Base-by-base conservation (phyloP, 805 yeast species). In the Candida sanyiensis region DNA sequence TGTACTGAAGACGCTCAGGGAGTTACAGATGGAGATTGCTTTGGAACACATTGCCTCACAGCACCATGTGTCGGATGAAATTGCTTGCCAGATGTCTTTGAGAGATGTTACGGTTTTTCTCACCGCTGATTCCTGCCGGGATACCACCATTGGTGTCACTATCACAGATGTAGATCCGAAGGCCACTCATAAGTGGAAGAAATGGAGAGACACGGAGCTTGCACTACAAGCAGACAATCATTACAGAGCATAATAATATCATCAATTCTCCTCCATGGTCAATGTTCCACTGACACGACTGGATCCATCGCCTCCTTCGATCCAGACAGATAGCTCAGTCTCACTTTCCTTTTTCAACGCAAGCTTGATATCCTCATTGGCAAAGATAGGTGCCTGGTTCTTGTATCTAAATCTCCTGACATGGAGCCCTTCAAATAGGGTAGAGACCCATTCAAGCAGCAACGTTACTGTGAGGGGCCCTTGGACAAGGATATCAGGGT, bases 391-490 rank as follows among this genome's bases (percentile, higher is more conserved):
- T 32, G 57, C 60, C 4, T 58, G 45, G 43, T 72, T 73, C 41
- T 67, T 66, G 50, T 74, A 74, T 29, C 52, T 58, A 39, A 72
- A 62, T 8, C 48, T 40, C 25, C 35, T 48, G 12, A 69, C 46
- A 6, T 20, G 17, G 4, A 48, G 28, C 24, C 45, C 40, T 5
- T 40, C 41, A 13, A 51, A 43, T 16, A 49, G 28, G 4, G 47
- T 34, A 7, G 51, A 48, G 3, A 75, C 59, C 75, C 78, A 80
- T 39, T 74, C 72, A 23, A 85, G 54, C 26, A 77, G 47, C 27
- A 83, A 46, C 7, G 82, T 77, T 1, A 83, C 71, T 42, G 83
- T 63, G 38, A 89, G 65, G 1, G 97, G 96, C 0, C 96, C 98
- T 32, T 85, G 95, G 0, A 82, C 79, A 1, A 90, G 61, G 0